These are phyloP conservation scores for Trametes hirsuta DNA, from an alignment of 1,284 basidiomycete species.

Conservation along the genomic window DNA sequence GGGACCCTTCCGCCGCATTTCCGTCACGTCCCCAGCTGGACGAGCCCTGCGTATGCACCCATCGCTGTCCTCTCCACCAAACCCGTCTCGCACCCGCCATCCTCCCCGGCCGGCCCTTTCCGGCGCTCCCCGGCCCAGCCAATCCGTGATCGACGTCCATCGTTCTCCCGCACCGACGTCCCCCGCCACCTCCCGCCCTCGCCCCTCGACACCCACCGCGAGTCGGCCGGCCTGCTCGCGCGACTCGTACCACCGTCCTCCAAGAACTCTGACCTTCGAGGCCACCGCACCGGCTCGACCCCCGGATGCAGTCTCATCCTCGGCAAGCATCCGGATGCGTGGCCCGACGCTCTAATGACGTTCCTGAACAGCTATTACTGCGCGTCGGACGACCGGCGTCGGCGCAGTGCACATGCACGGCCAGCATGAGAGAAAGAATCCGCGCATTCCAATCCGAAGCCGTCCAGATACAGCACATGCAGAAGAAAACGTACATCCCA, in stretches of 20 bases:
- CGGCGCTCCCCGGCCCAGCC: slow-evolving; percentile 7
- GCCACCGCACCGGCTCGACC: no score
- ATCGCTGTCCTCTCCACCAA: neutral
- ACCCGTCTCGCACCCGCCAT: neutral
- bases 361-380: neutral
- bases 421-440: slow-evolving; percentile 3
- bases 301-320: no score
- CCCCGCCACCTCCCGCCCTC: neutral
- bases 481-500: slow-evolving; percentile 1
- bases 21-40: slow-evolving; percentile 2
- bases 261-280: no score
- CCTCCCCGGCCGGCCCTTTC: slow-evolving; percentile 8
- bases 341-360: neutral
- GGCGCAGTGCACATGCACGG: neutral
- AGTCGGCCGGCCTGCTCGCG: neutral
- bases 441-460: neutral
- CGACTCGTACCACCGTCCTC: no score
- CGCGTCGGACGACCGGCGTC: neutral
- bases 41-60: neutral
- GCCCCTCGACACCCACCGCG: neutral
- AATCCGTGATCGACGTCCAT: slow-evolving; percentile 11
- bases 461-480: neutral
- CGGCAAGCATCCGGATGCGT: neutral
- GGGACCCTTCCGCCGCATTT: slow-evolving; percentile 15
- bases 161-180: neutral